Evolutionary conservation across 257 asterid species (phyloP).

Genomic region (Verbena officinalis): DNA sequence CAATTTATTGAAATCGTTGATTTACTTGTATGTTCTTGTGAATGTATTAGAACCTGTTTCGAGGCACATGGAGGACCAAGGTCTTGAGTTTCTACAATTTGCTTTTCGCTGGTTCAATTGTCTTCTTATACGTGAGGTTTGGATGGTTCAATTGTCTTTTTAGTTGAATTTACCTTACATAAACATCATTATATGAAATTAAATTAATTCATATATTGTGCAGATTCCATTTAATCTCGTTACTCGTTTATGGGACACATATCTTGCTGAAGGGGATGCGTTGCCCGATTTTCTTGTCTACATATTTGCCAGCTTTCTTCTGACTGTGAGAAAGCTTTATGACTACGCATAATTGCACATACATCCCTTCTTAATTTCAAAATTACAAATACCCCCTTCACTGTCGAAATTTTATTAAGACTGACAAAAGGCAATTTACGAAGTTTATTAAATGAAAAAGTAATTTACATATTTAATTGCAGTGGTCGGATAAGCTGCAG

Average conservation of each 20-base stretch:
- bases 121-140: slow-evolving; percentile 94
- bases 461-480: slow-evolving; percentile 14
- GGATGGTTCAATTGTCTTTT: slow-evolving; percentile 24
- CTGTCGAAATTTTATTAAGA: no score
- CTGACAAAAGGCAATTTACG: no score
- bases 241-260: slow-evolving; percentile 95
- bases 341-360: no score
- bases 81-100: slow-evolving; percentile 98
- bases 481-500: slow-evolving; percentile 91
- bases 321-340: slow-evolving; percentile 55
- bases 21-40: slow-evolving; percentile 12
- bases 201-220: slow-evolving; percentile 18
- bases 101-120: slow-evolving; percentile 99
- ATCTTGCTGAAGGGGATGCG: slow-evolving; percentile 99
- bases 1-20: not conserved
- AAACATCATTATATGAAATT: slow-evolving; percentile 9
- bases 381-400: no score
- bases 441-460: no score
- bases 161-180: not conserved
- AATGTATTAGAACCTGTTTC: slow-evolving; percentile 70
- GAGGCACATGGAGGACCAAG: slow-evolving; percentile 92
- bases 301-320: slow-evolving; percentile 91
- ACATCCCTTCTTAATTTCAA: no score
- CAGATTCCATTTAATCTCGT: slow-evolving; percentile 91
- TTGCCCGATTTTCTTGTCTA: slow-evolving; percentile 92